phyloP scores from a whole-genome alignment of 345 rosid species.

The Ceriops decandra region DNA sequence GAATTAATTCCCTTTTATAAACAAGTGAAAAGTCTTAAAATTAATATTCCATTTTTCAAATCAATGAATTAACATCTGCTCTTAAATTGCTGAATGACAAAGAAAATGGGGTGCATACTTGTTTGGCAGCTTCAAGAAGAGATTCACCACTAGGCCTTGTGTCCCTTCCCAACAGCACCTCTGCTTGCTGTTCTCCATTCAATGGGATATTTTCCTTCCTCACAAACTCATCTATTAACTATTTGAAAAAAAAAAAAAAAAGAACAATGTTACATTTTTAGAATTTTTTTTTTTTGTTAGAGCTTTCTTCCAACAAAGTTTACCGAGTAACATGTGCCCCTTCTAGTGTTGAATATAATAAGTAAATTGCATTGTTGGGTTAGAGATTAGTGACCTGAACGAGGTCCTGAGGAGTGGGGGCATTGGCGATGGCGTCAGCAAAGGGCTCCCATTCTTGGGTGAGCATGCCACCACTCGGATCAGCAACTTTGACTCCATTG shows the following conservation, averaged over 20 bases:
- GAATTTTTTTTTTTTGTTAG: too few species aligned
- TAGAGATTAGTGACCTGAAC: conserved; percentile 34
- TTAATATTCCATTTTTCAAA: background rate
- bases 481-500: conserved; percentile 83
- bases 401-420: conserved; percentile 48
- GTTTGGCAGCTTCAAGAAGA: conserved; percentile 76
- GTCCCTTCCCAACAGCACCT: conserved; percentile 80
- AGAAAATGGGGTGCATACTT: conserved; percentile 28
- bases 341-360: too few species aligned
- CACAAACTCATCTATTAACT: conserved; percentile 59
- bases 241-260: conserved; percentile 9
- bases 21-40: conserved; percentile 7
- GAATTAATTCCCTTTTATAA: conserved; percentile 59
- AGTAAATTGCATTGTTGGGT: background rate
- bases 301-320: too few species aligned
- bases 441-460: conserved; percentile 97
- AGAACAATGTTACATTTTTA: background rate
- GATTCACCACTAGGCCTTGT: conserved; percentile 93
- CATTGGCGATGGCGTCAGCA: conserved; percentile 74
- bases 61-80: background rate
- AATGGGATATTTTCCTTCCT: conserved; percentile 56
- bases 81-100: background rate
- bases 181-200: conserved; percentile 43
- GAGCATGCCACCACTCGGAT: conserved; percentile 84
- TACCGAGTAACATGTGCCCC: too few species aligned